phyloP scores from a whole-genome alignment of 2,329 filamentous ascomycete genomes.

The Penicillium sp. region DNA sequence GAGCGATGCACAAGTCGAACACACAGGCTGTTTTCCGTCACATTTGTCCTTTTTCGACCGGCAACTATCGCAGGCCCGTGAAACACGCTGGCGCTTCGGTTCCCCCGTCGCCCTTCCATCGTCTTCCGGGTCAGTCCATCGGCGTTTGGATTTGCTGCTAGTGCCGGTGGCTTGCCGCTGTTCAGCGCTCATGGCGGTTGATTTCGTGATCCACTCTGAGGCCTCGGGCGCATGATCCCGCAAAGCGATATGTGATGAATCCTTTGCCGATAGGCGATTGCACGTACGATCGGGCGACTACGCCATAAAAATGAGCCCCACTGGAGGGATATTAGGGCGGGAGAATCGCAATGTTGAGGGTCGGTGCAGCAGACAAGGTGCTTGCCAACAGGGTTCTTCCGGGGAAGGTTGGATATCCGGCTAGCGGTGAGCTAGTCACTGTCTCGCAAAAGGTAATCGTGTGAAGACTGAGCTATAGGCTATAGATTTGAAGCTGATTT shows the following conservation, averaged over 20 bases:
- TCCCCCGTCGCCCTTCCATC: slow-evolving; percentile 31
- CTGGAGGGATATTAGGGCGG: background rate
- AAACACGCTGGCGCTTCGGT: slow-evolving; percentile 62
- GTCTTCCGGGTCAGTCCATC: slow-evolving; percentile 29
- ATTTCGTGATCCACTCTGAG: slow-evolving; percentile 23
- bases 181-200: slow-evolving; percentile 32
- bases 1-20: slow-evolving; percentile 63
- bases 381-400: slow-evolving; percentile 7
- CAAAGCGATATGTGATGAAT: slow-evolving; percentile 23
- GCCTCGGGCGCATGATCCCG: slow-evolving; percentile 29
- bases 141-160: slow-evolving; percentile 30
- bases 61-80: slow-evolving; percentile 67
- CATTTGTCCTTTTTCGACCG: slow-evolving; percentile 68
- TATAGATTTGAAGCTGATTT: background rate
- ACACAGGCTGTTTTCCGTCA: slow-evolving; percentile 65
- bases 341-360: slow-evolving; percentile 1
- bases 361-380: background rate
- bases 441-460: slow-evolving; percentile 16
- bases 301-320: slow-evolving; percentile 13
- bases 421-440: slow-evolving; percentile 18
- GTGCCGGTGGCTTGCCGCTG: slow-evolving; percentile 29
- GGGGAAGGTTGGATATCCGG: slow-evolving; percentile 13
- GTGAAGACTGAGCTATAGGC: background rate
- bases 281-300: slow-evolving; percentile 11
- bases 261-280: slow-evolving; percentile 27